phyloP scores from a whole-genome alignment of 495 filamentous ascomycete species.

The Aspergillus diversus region DNA sequence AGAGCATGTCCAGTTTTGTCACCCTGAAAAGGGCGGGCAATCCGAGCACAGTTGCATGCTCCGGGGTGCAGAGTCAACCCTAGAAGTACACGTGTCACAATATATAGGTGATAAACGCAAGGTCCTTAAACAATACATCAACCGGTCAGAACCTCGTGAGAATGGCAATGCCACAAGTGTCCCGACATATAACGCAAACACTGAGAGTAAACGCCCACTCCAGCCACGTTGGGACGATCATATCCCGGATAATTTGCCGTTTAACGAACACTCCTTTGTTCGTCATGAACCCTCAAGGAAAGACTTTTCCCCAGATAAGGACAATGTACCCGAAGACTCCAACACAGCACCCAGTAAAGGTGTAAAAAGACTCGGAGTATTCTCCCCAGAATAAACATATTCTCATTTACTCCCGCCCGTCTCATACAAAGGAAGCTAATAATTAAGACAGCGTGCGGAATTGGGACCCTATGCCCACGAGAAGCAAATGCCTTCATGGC shows the following conservation, averaged over 20 bases:
- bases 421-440: constrained; percentile 27
- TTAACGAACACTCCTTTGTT: background rate
- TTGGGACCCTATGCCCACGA: constrained; percentile 88
- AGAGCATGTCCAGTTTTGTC: constrained; percentile 59
- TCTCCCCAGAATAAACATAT: background rate
- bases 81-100: background rate
- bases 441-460: constrained; percentile 50
- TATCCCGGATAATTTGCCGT: background rate
- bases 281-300: background rate
- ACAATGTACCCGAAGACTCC: background rate
- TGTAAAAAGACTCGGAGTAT: constrained; percentile 49
- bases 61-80: background rate
- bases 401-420: background rate
- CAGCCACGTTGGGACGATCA: background rate
- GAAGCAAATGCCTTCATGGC: constrained; percentile 82
- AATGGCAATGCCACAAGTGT: background rate
- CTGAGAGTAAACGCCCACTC: background rate
- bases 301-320: constrained; percentile 15
- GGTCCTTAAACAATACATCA: no score
- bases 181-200: no score
- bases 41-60: constrained; percentile 20
- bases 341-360: constrained; percentile 5
- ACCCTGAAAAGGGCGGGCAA: constrained; percentile 50
- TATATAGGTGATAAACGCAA: background rate
- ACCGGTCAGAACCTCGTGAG: background rate